phyloP scores from a whole-genome alignment of 2,329 filamentous ascomycete species.

The Coniochaeta hoffmannii region DNA sequence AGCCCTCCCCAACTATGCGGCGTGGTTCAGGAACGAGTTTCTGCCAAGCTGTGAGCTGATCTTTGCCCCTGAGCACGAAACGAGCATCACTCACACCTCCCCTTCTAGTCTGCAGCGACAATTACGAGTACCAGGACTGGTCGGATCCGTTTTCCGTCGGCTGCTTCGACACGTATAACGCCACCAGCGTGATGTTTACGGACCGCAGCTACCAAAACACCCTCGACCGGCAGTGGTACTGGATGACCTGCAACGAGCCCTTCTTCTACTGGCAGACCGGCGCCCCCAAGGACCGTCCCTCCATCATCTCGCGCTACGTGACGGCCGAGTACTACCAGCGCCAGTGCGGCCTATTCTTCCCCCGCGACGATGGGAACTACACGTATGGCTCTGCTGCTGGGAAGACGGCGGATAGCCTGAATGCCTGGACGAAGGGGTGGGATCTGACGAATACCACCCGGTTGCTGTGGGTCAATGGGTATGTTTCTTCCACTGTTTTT shows the following conservation, averaged over 20 bases:
- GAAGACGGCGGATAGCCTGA: constrained; percentile 39
- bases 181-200: constrained; percentile 38
- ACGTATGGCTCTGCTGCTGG: constrained; percentile 39
- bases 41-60: constrained; percentile 38
- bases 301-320: constrained; percentile 45
- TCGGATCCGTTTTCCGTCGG: constrained; percentile 28
- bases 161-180: constrained; percentile 49
- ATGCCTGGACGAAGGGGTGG: constrained; percentile 51
- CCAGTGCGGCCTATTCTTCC: constrained; percentile 50
- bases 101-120: constrained; percentile 30
- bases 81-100: not conserved
- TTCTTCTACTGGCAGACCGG: constrained; percentile 49
- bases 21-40: constrained; percentile 38
- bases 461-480: constrained; percentile 51
- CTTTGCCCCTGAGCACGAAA: not conserved
- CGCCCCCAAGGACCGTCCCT: constrained; percentile 33
- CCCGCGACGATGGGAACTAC: constrained; percentile 33
- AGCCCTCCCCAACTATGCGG: constrained; percentile 45
- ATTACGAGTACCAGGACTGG: constrained; percentile 39
- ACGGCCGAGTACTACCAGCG: constrained; percentile 43
- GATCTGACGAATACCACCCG: constrained; percentile 39
- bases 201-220: constrained; percentile 39
- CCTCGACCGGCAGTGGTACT: constrained; percentile 46
- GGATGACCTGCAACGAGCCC: constrained; percentile 59
- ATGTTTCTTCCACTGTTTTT: constrained; percentile 9